Evolutionary conservation across 306 rosid genomes (phyloP).

Genomic region (Pachyrhizus erosus): DNA sequence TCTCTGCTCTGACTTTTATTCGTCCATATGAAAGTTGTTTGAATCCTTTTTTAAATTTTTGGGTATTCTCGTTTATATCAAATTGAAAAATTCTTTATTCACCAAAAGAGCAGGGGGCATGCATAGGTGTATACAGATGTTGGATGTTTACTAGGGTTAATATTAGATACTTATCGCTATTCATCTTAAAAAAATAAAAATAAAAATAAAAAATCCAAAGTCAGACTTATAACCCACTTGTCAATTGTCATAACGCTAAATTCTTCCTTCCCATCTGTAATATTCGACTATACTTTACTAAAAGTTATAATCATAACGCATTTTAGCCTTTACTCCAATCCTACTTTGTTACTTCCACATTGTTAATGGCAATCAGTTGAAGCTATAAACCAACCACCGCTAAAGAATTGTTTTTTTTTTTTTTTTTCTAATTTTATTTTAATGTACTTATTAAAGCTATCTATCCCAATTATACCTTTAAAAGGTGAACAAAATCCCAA

Average conservation of each 20-base stretch:
- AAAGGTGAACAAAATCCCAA: background rate
- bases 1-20: slow-evolving; percentile 41
- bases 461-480: background rate
- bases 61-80: background rate
- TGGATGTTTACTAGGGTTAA: background rate
- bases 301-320: slow-evolving; percentile 33
- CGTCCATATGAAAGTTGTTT: slow-evolving; percentile 9
- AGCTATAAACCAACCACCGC: background rate
- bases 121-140: background rate
- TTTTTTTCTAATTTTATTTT: background rate
- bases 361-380: slow-evolving; percentile 10
- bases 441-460: background rate
- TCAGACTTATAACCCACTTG: slow-evolving; percentile 11
- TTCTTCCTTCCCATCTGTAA: slow-evolving; percentile 23
- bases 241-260: background rate
- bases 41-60: background rate
- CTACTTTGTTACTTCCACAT: slow-evolving; percentile 31
- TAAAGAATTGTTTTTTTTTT: background rate
- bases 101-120: background rate
- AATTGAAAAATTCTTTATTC: background rate
- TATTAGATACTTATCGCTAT: background rate
- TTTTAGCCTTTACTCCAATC: slow-evolving; percentile 17
- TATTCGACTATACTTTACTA: slow-evolving; percentile 7
- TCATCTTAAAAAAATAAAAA: slow-evolving; percentile 3
- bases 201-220: slow-evolving; percentile 1